phyloP scores from a whole-genome alignment of 345 rosid species.

The Aquilaria malaccensis region DNA sequence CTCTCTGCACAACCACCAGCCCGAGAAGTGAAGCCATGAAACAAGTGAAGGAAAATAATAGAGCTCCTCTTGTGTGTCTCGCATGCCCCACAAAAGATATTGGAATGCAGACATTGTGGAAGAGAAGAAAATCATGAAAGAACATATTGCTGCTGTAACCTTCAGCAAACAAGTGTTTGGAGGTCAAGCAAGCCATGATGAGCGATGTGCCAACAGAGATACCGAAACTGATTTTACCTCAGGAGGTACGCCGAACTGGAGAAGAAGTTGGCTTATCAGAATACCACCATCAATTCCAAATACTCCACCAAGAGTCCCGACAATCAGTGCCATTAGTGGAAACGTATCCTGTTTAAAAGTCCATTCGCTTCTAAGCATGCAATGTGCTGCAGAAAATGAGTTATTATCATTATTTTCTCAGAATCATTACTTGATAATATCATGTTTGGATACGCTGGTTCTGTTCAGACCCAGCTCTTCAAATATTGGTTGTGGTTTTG shows the following conservation, averaged over 20 bases:
- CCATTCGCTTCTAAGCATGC: conserved; percentile 20
- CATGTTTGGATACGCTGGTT: too few relatives aligned
- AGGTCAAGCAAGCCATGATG: too few relatives aligned
- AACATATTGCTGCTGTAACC: conserved; percentile 11
- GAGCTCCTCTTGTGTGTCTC: conserved; percentile 40
- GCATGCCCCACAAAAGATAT: too few relatives aligned
- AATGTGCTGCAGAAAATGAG: conserved; percentile 23
- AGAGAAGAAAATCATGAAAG: conserved; percentile 31
- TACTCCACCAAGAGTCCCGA: conserved; percentile 80
- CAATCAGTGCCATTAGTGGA: conserved; percentile 66
- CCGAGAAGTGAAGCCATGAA: conserved; percentile 66
- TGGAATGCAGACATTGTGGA: conserved; percentile 31
- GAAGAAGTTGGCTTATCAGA: conserved; percentile 88
- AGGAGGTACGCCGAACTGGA: conserved; percentile 65
- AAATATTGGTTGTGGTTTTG: too few relatives aligned
- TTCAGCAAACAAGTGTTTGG: too few relatives aligned
- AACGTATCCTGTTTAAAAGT: conserved; percentile 33
- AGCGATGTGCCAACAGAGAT: too few relatives aligned
- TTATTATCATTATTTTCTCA: too few relatives aligned
- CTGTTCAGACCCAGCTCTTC: too few relatives aligned
- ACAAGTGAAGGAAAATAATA: conserved; percentile 47
- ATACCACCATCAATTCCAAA: conserved; percentile 94
- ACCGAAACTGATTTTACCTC: conserved; percentile 36
- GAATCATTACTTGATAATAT: too few relatives aligned
- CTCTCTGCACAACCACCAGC: conserved; percentile 56